Evolutionary conservation across 75 land plant genomes (phyloP).

Genomic region (Cupressus sempervirens): DNA sequence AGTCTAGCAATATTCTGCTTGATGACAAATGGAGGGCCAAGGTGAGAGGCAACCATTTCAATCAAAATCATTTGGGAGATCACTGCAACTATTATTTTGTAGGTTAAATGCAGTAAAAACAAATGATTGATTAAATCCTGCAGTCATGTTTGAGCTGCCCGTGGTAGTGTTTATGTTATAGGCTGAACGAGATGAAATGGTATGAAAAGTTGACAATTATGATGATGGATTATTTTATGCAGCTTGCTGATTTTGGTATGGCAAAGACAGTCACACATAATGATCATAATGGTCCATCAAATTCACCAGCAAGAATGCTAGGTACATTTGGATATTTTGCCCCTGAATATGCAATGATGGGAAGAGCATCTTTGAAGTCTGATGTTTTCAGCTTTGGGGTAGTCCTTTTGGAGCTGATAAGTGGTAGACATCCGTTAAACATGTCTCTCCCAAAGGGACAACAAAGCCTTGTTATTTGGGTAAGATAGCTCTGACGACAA

Average conservation of each 20-base stretch:
- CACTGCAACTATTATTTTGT: background rate
- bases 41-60: slow-evolving; percentile 29
- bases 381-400: slow-evolving; percentile 98
- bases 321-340: slow-evolving; percentile 97
- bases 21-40: slow-evolving; percentile 72
- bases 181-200: background rate
- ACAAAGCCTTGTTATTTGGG: slow-evolving; percentile 82
- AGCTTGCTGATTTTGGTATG: slow-evolving; percentile 86
- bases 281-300: slow-evolving; percentile 49
- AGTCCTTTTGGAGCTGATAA: slow-evolving; percentile 85
- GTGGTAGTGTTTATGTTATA: background rate
- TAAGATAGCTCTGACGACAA: slow-evolving; percentile 19
- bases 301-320: slow-evolving; percentile 70
- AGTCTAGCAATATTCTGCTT: slow-evolving; percentile 77
- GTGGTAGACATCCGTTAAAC: slow-evolving; percentile 61
- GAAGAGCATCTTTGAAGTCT: slow-evolving; percentile 71
- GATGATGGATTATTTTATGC: slow-evolving; percentile 9
- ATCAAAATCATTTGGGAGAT: background rate
- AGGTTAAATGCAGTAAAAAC: background rate
- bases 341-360: slow-evolving; percentile 89
- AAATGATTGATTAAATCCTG: background rate
- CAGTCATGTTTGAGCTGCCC: background rate
- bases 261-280: slow-evolving; percentile 58
- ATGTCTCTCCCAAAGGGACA: slow-evolving; percentile 41
- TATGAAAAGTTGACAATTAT: background rate